A percentile compares a stretch with the other conserved stretches of the same genome.
Conservation (phyloP, 306 rosid species). For the Fragaria iinumae region DNA sequence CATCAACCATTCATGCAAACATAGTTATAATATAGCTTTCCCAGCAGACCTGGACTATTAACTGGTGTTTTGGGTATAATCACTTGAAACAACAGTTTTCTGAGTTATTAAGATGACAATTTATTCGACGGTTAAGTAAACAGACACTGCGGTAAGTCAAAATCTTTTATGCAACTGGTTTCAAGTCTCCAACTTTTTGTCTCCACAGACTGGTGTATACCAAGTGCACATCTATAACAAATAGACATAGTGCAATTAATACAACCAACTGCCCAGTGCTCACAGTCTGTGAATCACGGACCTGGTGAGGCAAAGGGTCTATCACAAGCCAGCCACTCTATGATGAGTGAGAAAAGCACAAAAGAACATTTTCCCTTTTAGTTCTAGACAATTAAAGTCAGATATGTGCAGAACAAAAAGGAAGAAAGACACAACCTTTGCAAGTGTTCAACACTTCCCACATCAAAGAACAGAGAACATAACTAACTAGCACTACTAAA, state of each 20-base stretch:
- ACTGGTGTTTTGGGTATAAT: conserved; percentile 22
- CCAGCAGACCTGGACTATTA: conserved; percentile 15
- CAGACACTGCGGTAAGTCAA: conserved; percentile 19
- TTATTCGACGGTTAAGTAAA: conserved; percentile 32
- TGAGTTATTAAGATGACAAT: conserved; percentile 24
- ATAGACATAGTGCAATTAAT: conserved; percentile 53
- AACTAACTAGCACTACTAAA: neutral
- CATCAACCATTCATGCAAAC: neutral
- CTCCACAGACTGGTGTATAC: conserved; percentile 27
- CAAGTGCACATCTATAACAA: conserved; percentile 33
- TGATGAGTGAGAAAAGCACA: conserved; percentile 12
- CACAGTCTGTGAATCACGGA: conserved; percentile 89
- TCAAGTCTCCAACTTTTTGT: conserved; percentile 24
- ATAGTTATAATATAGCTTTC: conserved; percentile 14
- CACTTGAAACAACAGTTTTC: conserved; percentile 4
- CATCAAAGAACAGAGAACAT: neutral
- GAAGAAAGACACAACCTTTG: conserved; percentile 10
- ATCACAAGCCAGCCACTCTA: conserved; percentile 33
- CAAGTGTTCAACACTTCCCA: conserved; percentile 4
- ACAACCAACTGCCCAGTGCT: conserved; percentile 62
- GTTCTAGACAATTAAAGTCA: conserved; percentile 4
- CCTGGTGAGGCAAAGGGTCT: conserved; percentile 38
- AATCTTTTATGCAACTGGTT: conserved; percentile 20
- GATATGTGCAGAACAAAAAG: conserved; percentile 18
- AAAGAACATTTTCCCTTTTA: conserved; percentile 5